A percentile compares a stretch with the other conserved stretches of the same genome.
These are phyloP conservation scores for Stephanodiscus minutulus DNA, from an alignment of 108 stramenopile genomes.

Conservation along the genomic window DNA sequence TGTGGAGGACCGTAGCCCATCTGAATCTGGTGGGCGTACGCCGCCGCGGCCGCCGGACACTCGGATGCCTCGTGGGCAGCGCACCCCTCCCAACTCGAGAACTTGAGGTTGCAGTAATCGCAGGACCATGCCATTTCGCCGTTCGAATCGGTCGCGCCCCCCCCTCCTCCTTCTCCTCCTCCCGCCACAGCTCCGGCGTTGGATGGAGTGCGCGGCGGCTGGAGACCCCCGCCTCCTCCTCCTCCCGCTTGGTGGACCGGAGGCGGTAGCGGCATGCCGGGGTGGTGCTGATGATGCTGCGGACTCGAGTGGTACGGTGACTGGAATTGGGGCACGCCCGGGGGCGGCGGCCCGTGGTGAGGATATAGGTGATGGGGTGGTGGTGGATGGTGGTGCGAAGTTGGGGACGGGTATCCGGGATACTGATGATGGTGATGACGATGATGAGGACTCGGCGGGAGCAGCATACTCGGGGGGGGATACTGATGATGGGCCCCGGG, in stretches of 20 bases:
- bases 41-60: conserved; percentile 19
- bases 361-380: neutral
- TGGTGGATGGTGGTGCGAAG: neutral
- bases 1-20: conserved; percentile 17
- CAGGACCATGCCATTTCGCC: conserved; percentile 70
- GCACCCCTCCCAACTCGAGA: conserved; percentile 79
- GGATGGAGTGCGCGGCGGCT: conserved; percentile 5
- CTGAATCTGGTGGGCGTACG: conserved; percentile 33
- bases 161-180: neutral
- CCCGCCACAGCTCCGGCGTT: neutral
- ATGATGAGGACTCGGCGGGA: neutral
- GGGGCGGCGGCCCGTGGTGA: neutral
- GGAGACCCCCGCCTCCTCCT: neutral
- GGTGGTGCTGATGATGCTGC: neutral
- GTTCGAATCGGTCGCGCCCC: neutral
- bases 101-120: conserved; percentile 82
- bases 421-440: neutral
- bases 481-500: conserved; percentile 10
- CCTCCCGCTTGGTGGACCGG: neutral
- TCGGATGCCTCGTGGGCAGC: conserved; percentile 79
- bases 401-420: neutral
- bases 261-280: conserved; percentile 7
- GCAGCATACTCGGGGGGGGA: conserved; percentile 10
- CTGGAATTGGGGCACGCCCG: conserved; percentile 6
- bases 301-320: conserved; percentile 1